These are phyloP conservation scores for Pugionium dolabratum DNA, from an alignment of 345 rosid genomes.

Conservation along the genomic window DNA sequence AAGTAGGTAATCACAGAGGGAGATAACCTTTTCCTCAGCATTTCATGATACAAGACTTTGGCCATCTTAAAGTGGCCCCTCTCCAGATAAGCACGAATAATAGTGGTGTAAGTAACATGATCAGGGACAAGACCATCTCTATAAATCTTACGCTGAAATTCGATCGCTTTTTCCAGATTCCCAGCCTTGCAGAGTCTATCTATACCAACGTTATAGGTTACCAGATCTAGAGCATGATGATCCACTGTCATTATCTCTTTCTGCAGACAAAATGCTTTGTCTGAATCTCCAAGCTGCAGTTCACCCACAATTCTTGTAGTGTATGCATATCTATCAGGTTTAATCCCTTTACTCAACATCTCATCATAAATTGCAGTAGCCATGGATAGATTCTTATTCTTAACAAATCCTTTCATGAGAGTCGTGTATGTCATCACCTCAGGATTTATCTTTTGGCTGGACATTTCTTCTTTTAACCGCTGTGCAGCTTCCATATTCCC, in stretches of 20 bases:
- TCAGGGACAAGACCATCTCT: conserved; percentile 56
- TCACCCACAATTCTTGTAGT: conserved; percentile 57
- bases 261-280: conserved; percentile 51
- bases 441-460: conserved; percentile 49
- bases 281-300: conserved; percentile 52
- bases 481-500: conserved; percentile 56
- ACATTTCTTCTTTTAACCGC: conserved; percentile 67
- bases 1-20: conserved; percentile 75
- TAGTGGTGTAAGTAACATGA: conserved; percentile 63
- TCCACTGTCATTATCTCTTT: conserved; percentile 63
- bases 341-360: conserved; percentile 57
- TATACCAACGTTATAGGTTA: conserved; percentile 57
- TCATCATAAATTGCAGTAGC: conserved; percentile 56
- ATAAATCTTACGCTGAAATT: conserved; percentile 52
- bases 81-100: conserved; percentile 58
- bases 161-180: conserved; percentile 50
- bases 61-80: conserved; percentile 54
- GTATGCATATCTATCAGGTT: conserved; percentile 55
- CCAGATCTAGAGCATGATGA: conserved; percentile 49
- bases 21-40: conserved; percentile 50
- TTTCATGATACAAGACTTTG: conserved; percentile 49
- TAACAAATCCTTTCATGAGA: conserved; percentile 59
- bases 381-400: conserved; percentile 50
- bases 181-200: conserved; percentile 55
- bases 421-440: conserved; percentile 67